Conservation (phyloP, 495 filamentous ascomycete genomes). For the Choiromyces venosus region DNA sequence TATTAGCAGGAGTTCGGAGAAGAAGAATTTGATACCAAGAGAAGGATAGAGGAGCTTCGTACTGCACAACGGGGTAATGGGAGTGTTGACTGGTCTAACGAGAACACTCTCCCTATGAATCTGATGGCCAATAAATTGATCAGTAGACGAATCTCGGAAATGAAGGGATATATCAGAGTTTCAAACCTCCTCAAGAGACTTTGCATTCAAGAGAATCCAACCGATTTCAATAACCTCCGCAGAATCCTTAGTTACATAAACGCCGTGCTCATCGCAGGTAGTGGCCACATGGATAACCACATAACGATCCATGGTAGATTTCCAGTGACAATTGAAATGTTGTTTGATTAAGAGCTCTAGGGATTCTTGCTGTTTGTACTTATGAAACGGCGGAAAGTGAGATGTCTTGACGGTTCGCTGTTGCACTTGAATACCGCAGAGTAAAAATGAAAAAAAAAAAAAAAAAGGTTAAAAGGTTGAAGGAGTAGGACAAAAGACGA, state of each 20-base stretch:
- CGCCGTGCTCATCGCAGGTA: conserved; percentile 97
- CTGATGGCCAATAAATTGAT: conserved; percentile 48
- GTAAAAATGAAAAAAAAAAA: conserved; percentile 22
- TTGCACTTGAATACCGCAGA: conserved; percentile 22
- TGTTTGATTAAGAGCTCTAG: conserved; percentile 28
- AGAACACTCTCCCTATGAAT: conserved; percentile 90
- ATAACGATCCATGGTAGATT: conserved; percentile 78
- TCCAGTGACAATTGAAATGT: conserved; percentile 22
- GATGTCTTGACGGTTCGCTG: conserved; percentile 22
- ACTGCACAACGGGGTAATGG: conserved; percentile 98
- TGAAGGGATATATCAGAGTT: not conserved
- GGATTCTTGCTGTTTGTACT: conserved; percentile 26
- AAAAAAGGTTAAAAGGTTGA: conserved; percentile 16
- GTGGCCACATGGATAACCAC: conserved; percentile 97
- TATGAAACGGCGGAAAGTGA: not conserved
- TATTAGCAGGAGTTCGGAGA: conserved; percentile 8
- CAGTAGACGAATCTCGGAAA: conserved; percentile 16
- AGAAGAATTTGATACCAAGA: not conserved
- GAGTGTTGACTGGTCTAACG: conserved; percentile 96
- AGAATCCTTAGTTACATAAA: conserved; percentile 98
- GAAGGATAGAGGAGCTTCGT: conserved; percentile 48
- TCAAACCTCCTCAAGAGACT: conserved; percentile 82
- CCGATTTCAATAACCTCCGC: conserved; percentile 98
- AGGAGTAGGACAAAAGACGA: conserved; percentile 16
- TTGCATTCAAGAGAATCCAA: conserved; percentile 91